Evolutionary conservation across 768 basidiomycete genomes (phyloP).

Genomic region (Suillus lakei): DNA sequence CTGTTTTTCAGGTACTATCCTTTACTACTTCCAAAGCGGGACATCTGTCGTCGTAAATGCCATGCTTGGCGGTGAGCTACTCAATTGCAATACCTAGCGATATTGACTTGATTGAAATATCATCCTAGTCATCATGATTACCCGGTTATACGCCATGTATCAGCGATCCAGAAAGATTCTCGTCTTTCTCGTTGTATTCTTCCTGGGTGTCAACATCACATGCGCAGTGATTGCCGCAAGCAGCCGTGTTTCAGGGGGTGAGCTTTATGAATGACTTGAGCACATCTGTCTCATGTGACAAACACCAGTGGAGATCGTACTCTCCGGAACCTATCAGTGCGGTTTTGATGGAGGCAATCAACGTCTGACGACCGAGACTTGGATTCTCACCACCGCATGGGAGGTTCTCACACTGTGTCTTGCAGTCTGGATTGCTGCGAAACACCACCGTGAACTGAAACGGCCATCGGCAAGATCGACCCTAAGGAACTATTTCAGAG

Average conservation of each 20-base stretch:
- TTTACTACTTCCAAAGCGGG: not conserved
- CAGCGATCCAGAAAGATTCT: not conserved
- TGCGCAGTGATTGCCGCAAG: not conserved
- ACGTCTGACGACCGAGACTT: not conserved
- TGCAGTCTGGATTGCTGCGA: not conserved
- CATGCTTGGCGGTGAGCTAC: not conserved
- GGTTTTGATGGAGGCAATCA: not conserved
- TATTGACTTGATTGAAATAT: not conserved
- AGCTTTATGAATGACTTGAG: not conserved
- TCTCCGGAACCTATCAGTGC: not conserved
- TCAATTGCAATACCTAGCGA: not conserved
- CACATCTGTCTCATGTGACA: not conserved
- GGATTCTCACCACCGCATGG: not conserved
- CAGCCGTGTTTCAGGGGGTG: not conserved
- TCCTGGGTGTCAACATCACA: not conserved
- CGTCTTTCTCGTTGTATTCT: not conserved
- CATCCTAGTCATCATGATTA: not conserved
- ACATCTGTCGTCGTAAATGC: not conserved
- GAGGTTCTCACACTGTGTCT: not conserved
- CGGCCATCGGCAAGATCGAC: not conserved
- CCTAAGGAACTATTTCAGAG: not conserved
- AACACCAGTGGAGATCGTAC: not conserved
- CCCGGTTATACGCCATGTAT: constrained; percentile 1
- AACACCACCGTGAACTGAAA: not conserved
- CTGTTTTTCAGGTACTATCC: not conserved